Percentiles rank a stretch among this genome's conserved stretches.
phyloP scores from a whole-genome alignment of 2,329 filamentous ascomycete genomes.

The Cercospora sesami region DNA sequence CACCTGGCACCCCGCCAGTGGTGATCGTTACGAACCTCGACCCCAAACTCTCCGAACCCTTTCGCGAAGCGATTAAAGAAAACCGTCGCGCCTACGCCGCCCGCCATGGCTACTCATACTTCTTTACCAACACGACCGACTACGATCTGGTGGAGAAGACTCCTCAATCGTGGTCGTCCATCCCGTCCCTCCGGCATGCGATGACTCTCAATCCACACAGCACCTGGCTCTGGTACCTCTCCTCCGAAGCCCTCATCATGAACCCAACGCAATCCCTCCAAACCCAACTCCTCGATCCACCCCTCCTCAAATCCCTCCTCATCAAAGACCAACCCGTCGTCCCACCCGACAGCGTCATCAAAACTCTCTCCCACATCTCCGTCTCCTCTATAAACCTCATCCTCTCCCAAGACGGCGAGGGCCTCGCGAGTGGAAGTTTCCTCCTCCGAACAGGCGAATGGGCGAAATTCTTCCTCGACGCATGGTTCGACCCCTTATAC shows the following conservation, averaged over 20 bases:
- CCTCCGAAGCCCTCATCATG: slow-evolving; percentile 85
- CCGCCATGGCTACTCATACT: slow-evolving; percentile 82
- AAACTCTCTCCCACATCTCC: slow-evolving; percentile 81
- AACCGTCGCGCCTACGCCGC: slow-evolving; percentile 84
- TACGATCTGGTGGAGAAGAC: slow-evolving; percentile 65
- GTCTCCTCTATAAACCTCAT: slow-evolving; percentile 77
- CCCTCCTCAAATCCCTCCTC: slow-evolving; percentile 74
- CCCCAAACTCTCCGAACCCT: slow-evolving; percentile 63
- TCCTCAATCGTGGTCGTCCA: slow-evolving; percentile 70
- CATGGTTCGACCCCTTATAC: slow-evolving; percentile 95
- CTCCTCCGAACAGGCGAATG: slow-evolving; percentile 82
- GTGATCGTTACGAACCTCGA: slow-evolving; percentile 88
- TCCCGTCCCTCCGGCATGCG: slow-evolving; percentile 86
- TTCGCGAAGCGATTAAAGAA: slow-evolving; percentile 71
- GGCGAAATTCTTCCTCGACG: slow-evolving; percentile 88
- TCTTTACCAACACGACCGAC: slow-evolving; percentile 74
- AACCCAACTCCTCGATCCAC: slow-evolving; percentile 66
- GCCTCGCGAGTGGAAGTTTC: slow-evolving; percentile 74
- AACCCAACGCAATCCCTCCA: slow-evolving; percentile 70
- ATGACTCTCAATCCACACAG: slow-evolving; percentile 75
- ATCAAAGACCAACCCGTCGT: slow-evolving; percentile 82
- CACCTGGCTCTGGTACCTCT: slow-evolving; percentile 83
- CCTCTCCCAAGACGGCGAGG: slow-evolving; percentile 79
- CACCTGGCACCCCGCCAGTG: slow-evolving; percentile 53
- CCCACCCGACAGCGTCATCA: slow-evolving; percentile 94